A percentile compares a stretch with the other conserved stretches of the same genome.
These are phyloP conservation scores for Sonneratia caseolaris DNA, from an alignment of 345 rosid species.

Conservation along the genomic window DNA sequence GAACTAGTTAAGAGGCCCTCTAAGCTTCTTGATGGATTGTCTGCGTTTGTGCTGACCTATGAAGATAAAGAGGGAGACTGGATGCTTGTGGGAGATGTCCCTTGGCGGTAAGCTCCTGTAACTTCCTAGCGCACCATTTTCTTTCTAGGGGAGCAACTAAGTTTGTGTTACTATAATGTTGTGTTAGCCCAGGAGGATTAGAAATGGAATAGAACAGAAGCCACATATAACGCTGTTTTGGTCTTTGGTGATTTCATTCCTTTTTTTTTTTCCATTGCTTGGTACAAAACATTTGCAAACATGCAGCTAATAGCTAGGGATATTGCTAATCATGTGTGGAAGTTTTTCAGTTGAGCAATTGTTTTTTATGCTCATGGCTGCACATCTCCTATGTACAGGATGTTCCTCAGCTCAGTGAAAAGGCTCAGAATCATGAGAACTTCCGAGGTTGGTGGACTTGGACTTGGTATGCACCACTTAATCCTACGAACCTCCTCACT, in stretches of 20 bases:
- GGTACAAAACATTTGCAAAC: neutral
- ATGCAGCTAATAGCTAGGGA: neutral
- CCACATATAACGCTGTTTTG: neutral
- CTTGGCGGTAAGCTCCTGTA: slow-evolving; percentile 59
- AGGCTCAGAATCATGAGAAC: slow-evolving; percentile 87
- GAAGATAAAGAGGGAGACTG: slow-evolving; percentile 96
- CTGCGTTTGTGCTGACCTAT: slow-evolving; percentile 79
- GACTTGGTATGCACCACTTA: slow-evolving; percentile 46
- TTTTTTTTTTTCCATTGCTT: neutral
- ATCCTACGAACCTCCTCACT: neutral
- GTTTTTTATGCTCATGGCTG: slow-evolving; percentile 4
- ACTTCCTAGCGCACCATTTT: neutral
- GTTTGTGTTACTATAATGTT: too few species aligned
- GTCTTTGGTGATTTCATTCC: neutral
- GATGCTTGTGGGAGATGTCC: slow-evolving; percentile 99
- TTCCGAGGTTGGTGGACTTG: slow-evolving; percentile 78
- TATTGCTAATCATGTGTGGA: neutral
- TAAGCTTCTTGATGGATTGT: slow-evolving; percentile 68
- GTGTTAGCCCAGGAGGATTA: neutral
- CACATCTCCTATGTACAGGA: slow-evolving; percentile 31
- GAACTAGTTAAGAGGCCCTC: slow-evolving; percentile 20
- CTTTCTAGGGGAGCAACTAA: neutral
- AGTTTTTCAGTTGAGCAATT: neutral
- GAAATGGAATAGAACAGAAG: neutral
- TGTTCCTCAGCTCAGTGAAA: slow-evolving; percentile 68